These are phyloP conservation scores for Eucalyptus viminalis DNA, from an alignment of 345 rosid genomes.

Conservation along the genomic window DNA sequence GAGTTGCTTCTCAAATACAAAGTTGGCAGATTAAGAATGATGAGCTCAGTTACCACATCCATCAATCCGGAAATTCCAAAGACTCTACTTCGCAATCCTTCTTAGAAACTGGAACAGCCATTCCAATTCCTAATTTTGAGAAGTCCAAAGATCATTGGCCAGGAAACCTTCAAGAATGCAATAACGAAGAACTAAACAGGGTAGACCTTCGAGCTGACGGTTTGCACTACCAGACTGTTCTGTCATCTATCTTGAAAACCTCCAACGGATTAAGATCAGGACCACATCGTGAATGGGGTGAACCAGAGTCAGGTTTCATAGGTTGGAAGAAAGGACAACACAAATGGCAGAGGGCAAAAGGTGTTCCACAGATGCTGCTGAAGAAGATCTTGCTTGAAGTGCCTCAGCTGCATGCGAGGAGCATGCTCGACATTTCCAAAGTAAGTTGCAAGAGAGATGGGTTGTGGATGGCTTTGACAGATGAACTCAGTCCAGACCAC, in stretches of 20 bases:
- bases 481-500: constrained; percentile 25
- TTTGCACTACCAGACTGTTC: constrained; percentile 50
- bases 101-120: constrained; percentile 25
- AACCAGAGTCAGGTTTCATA: constrained; percentile 45
- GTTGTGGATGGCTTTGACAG: constrained; percentile 31
- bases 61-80: constrained; percentile 54
- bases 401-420: constrained; percentile 41
- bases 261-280: constrained; percentile 48
- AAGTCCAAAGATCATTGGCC: constrained; percentile 1
- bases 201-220: constrained; percentile 23
- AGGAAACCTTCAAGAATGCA: not conserved
- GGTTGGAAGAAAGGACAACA: constrained; percentile 39
- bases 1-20: constrained; percentile 56
- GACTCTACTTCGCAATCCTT: constrained; percentile 64
- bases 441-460: constrained; percentile 12
- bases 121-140: constrained; percentile 16
- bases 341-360: constrained; percentile 1
- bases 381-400: constrained; percentile 72
- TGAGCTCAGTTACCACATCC: constrained; percentile 50
- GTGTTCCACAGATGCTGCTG: constrained; percentile 36
- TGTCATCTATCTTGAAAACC: constrained; percentile 52
- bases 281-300: constrained; percentile 24
- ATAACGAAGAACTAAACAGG: constrained; percentile 10
- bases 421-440: constrained; percentile 18
- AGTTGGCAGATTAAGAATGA: constrained; percentile 63